Evolutionary conservation across 2,329 filamentous ascomycete genomes (phyloP).

Genomic region (Tolypocladium guangdongense): DNA sequence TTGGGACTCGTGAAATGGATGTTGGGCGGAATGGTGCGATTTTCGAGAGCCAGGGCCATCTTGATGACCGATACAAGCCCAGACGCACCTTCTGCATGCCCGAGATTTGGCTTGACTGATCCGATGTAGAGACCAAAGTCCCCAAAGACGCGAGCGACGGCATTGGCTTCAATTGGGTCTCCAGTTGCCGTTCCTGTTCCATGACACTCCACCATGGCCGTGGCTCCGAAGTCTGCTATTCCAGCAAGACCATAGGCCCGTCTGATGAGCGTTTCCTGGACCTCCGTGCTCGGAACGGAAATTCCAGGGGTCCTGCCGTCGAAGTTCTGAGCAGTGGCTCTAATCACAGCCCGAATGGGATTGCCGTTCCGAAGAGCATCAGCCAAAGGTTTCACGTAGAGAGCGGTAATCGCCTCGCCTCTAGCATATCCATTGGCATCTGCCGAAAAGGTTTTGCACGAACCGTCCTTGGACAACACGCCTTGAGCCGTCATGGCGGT

Average conservation of each 20-base stretch:
- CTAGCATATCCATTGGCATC: no score
- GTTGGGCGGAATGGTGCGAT: constrained; percentile 11
- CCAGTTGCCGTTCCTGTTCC: constrained; percentile 27
- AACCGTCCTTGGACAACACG: no score
- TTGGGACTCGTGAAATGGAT: constrained; percentile 11
- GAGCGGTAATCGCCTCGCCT: no score
- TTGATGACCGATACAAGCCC: constrained; percentile 18
- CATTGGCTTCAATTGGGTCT: constrained; percentile 25
- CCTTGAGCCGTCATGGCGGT: no score
- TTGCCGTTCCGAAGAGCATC: constrained; percentile 20
- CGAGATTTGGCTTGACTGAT: constrained; percentile 19
- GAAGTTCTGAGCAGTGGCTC: no score
- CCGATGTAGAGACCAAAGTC: constrained; percentile 9
- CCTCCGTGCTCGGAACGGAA: constrained; percentile 21
- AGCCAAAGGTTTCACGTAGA: no score
- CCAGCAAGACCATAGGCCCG: constrained; percentile 14
- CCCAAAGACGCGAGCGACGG: constrained; percentile 18
- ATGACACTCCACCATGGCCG: constrained; percentile 9
- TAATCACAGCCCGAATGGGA: neutral
- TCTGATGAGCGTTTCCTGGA: constrained; percentile 19
- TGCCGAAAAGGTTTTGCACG: no score
- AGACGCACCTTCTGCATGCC: constrained; percentile 16
- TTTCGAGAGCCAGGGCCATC: constrained; percentile 13
- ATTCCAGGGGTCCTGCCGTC: constrained; percentile 9
- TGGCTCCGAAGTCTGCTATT: constrained; percentile 4